Evolutionary conservation across 768 basidiomycete genomes (phyloP).

Genomic region (Tulasnella sp.): DNA sequence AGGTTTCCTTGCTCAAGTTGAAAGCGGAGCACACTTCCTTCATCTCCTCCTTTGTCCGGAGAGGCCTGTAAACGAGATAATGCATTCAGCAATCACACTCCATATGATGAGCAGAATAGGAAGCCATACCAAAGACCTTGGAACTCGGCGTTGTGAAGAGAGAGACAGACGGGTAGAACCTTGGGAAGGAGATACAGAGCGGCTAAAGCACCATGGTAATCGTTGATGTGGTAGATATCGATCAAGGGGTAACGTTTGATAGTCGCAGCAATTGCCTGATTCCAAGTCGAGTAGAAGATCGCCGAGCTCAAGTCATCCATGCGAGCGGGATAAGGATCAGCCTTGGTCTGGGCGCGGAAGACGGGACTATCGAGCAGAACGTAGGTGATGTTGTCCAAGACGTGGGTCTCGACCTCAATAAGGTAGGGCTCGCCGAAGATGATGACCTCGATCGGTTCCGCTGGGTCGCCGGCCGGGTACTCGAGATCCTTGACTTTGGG

Average conservation of each 20-base stretch:
- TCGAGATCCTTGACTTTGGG: conserved; percentile 94
- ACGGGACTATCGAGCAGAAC: conserved; percentile 91
- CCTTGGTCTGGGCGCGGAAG: conserved; percentile 92
- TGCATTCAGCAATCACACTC: neutral
- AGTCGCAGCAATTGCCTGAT: conserved; percentile 88
- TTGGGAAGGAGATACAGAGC: conserved; percentile 87
- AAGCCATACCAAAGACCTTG: conserved; percentile 68
- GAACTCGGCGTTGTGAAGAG: conserved; percentile 94
- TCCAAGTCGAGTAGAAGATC: conserved; percentile 98
- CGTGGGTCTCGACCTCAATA: conserved; percentile 90
- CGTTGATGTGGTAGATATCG: conserved; percentile 89
- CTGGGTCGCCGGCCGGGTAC: conserved; percentile 83
- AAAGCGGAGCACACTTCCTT: conserved; percentile 97
- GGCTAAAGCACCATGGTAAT: conserved; percentile 89
- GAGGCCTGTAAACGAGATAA: conserved; percentile 36
- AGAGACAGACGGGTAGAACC: conserved; percentile 80
- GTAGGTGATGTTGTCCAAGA: conserved; percentile 90
- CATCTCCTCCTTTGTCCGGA: conserved; percentile 96
- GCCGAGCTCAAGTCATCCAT: conserved; percentile 96
- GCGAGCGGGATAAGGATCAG: conserved; percentile 90
- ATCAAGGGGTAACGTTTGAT: conserved; percentile 77
- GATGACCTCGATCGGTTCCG: conserved; percentile 90
- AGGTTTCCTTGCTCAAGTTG: conserved; percentile 92
- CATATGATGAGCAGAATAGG: conserved; percentile 1
- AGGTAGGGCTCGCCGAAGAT: conserved; percentile 94